phyloP scores from a whole-genome alignment of 1,284 basidiomycete genomes.

The Sutorius eximius region DNA sequence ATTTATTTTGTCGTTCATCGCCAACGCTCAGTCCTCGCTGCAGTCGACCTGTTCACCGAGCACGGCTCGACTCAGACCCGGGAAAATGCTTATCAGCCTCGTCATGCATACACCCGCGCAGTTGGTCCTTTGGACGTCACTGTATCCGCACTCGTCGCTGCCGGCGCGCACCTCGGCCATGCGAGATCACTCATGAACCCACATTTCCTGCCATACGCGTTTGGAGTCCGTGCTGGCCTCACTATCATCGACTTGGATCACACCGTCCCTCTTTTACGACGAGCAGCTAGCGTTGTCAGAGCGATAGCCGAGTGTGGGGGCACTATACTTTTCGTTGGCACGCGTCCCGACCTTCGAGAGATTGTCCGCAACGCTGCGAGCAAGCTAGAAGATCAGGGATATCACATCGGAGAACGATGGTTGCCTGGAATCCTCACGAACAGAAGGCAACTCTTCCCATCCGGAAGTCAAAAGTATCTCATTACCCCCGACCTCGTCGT shows the following conservation, averaged over 20 bases:
- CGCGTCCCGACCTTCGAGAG: slow-evolving; percentile 73
- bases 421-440: slow-evolving; percentile 94
- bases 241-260: slow-evolving; percentile 96
- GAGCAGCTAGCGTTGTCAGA: slow-evolving; percentile 86
- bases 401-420: slow-evolving; percentile 87
- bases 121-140: slow-evolving; percentile 65
- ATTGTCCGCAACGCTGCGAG: slow-evolving; percentile 80
- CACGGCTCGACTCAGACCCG: slow-evolving; percentile 80
- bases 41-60: slow-evolving; percentile 66
- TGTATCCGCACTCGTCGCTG: slow-evolving; percentile 86
- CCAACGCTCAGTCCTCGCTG: slow-evolving; percentile 15
- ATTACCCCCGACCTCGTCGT: slow-evolving; percentile 86
- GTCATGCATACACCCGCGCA: slow-evolving; percentile 71
- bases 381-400: slow-evolving; percentile 76
- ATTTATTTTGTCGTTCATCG: slow-evolving; percentile 8
- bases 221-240: slow-evolving; percentile 87
- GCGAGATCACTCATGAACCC: slow-evolving; percentile 80
- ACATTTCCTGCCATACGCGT: slow-evolving; percentile 91
- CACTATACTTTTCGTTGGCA: slow-evolving; percentile 88
- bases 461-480: slow-evolving; percentile 56
- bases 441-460: slow-evolving; percentile 75
- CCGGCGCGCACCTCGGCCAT: slow-evolving; percentile 95
- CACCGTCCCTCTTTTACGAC: slow-evolving; percentile 87
- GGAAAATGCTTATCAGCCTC: slow-evolving; percentile 71
- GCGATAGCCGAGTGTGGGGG: slow-evolving; percentile 83